Evolutionary conservation across 169 alveolate species (phyloP).

Genomic region (Plasmodium berghei): DNA sequence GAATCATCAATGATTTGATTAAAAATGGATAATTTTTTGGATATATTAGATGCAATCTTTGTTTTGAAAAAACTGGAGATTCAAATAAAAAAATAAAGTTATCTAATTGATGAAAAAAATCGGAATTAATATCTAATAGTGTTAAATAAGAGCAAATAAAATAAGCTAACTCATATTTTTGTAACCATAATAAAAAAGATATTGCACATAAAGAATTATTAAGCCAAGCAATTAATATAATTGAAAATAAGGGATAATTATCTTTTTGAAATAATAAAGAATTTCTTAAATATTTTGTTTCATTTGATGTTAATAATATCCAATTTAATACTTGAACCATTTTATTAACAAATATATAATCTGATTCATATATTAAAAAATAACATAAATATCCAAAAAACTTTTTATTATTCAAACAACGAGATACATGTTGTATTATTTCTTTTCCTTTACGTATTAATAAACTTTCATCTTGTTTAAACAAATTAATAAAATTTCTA

Average conservation of each 20-base stretch:
- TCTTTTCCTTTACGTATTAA: slow-evolving; percentile 62
- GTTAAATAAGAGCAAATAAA: slow-evolving; percentile 54
- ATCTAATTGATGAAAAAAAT: slow-evolving; percentile 80
- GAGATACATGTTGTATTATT: slow-evolving; percentile 55
- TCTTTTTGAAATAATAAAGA: slow-evolving; percentile 71
- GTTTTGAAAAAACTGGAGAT: slow-evolving; percentile 82
- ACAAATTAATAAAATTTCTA: slow-evolving; percentile 13
- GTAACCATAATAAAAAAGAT: slow-evolving; percentile 84
- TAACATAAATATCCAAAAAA: slow-evolving; percentile 66
- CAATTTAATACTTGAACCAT: slow-evolving; percentile 83
- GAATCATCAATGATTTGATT: slow-evolving; percentile 80
- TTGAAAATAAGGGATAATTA: slow-evolving; percentile 66
- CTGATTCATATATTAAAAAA: slow-evolving; percentile 28
- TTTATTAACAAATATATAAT: slow-evolving; percentile 61
- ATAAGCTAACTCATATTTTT: slow-evolving; percentile 83
- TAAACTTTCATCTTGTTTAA: slow-evolving; percentile 47
- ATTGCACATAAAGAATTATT: slow-evolving; percentile 80
- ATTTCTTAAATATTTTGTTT: slow-evolving; percentile 80
- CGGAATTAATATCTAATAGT: slow-evolving; percentile 48
- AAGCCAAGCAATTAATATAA: slow-evolving; percentile 82
- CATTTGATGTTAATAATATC: slow-evolving; percentile 85
- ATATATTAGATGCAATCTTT: slow-evolving; percentile 82
- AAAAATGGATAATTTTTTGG: slow-evolving; percentile 81
- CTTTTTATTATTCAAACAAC: slow-evolving; percentile 58
- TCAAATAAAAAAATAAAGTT: slow-evolving; percentile 83